Base-by-base conservation (phyloP, 2,329 filamentous ascomycete species). In the Penicillium sp. region DNA sequence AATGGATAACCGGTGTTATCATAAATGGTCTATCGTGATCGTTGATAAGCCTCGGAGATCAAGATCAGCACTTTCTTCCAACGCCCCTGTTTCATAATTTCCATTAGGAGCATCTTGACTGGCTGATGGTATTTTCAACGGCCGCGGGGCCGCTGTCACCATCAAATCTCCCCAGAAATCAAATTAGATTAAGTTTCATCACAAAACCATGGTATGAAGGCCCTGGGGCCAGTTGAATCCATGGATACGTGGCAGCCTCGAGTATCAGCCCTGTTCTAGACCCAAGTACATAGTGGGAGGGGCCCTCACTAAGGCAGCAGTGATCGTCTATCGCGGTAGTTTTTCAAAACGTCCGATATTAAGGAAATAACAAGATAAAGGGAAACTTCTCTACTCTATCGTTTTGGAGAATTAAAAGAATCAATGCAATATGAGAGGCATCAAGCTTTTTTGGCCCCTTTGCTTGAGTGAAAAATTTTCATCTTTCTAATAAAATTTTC, bases 241-340 rank as follows among this genome's bases (percentile, higher is more conserved):
- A 37, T 46, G 33, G 51, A 27, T 19, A n/a, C 10, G 29, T 15
- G 15, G 25, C 25, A 31, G 6, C 19, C 43, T 33, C 12, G 8
- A 12, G 13, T 10, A 33, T 10, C 7, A 23, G 8, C 8, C 29
- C 29, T 12, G 29, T 27, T 27, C 27, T 27, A 27, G 27, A 27
- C 27, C 27, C 27, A 27, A 9, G 27, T 2, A n/a, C n/a, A n/a
- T n/a, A 27, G 27, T 31, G 10, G 4, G 12, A 33, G 12, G 13
- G 15, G 31, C 8, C 9, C 21, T 58, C 52, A 53, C 29, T 23
- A 50, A 62, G 38, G 54, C 49, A 61, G 56, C 52, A 50, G 27
- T 48, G 62, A 60, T 61, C 55, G 42, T 56, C 60, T 47, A 60
- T 31, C 56, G 61, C 59, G 59, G 54, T 57, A 58, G 61, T 61